Evolutionary conservation across 2,329 filamentous ascomycete genomes (phyloP), one percentile per base, ranked within the genome.

Genomic region (Xenoacremonium recifei): DNA sequence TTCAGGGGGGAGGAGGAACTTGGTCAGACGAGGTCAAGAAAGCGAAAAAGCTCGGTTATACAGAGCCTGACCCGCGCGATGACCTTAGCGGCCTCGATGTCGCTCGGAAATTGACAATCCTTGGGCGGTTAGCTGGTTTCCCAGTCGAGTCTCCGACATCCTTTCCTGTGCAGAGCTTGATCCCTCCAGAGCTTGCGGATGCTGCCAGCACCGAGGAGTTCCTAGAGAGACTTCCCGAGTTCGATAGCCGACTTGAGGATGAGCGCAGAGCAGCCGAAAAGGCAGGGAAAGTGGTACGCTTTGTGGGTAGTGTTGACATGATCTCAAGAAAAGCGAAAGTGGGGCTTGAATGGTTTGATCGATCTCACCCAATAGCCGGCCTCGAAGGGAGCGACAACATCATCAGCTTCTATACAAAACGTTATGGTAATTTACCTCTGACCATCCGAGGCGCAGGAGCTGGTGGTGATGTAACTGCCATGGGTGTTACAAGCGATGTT

Each of bases 371-470:
- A 11, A 96, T 99, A 69, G 93, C 93, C 12, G 86, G 87, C 35
- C 76, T 99, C 44, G 95, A 96, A 78, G 93, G 93, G 25, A 97
- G 91, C 66, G 93, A 97, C 65, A 99, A 99, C 73, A 95, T 99
- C 64, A 96, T 99, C 63, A 95, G 85, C 74, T 96, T 99, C 75
- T 95, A 96, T 70, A 99, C 93, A 5, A 87, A 95, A 75, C 79
- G 93, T 58, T 99, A 99, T 63, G 90, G 90, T 44, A 79, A 75
- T 62, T 95, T 92, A 68, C 91, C 93, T 32, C 75, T 99, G 49
- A 96, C 96, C 62, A 82, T 99, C 50, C 92, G 97, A 72, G 93
- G 93, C 45, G 90, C 89, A 23, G 93, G 91, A 47, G 93, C 93
- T 20, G 93, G 93, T 56, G 91, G 88, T 51, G 91, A 96, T 33